Evolutionary conservation across 805 yeast genomes (phyloP).

Genomic region (Isabelozyma heimii): DNA sequence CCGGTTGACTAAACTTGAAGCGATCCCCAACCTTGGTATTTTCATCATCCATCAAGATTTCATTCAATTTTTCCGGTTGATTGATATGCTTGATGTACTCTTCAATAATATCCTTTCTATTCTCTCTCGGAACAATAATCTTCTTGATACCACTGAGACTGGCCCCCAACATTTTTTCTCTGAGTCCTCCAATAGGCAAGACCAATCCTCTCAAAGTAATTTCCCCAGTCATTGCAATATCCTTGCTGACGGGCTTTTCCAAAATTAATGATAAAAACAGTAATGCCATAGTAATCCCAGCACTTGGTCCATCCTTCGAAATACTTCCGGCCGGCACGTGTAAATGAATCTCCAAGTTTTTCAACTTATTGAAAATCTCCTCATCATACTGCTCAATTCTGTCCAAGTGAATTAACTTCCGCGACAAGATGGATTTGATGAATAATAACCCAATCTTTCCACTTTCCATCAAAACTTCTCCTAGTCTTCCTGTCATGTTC

Average conservation of each 20-base stretch:
- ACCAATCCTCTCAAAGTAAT: conserved; percentile 76
- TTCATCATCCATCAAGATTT: conserved; percentile 35
- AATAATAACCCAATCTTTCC: conserved; percentile 76
- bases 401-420: conserved; percentile 27
- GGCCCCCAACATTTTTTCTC: conserved; percentile 77
- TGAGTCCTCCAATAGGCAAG: conserved; percentile 78
- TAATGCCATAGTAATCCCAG: conserved; percentile 50
- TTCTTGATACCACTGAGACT: conserved; percentile 56
- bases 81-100: conserved; percentile 43
- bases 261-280: conserved; percentile 43
- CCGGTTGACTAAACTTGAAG: conserved; percentile 41
- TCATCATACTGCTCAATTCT: conserved; percentile 24
- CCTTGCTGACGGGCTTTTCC: conserved; percentile 41
- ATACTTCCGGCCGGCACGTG: conserved; percentile 51
- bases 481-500: conserved; percentile 77
- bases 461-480: conserved; percentile 77
- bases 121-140: conserved; percentile 69
- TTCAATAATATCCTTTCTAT: conserved; percentile 66
- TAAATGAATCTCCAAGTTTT: conserved; percentile 54
- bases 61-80: conserved; percentile 30
- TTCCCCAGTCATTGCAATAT: conserved; percentile 85
- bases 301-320: conserved; percentile 46
- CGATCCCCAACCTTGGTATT: conserved; percentile 19
- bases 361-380: conserved; percentile 41
- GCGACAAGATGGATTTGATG: conserved; percentile 55